Base-by-base conservation (phyloP, 2,329 filamentous ascomycete species). In the Lasiodiplodia hormozganensis region DNA sequence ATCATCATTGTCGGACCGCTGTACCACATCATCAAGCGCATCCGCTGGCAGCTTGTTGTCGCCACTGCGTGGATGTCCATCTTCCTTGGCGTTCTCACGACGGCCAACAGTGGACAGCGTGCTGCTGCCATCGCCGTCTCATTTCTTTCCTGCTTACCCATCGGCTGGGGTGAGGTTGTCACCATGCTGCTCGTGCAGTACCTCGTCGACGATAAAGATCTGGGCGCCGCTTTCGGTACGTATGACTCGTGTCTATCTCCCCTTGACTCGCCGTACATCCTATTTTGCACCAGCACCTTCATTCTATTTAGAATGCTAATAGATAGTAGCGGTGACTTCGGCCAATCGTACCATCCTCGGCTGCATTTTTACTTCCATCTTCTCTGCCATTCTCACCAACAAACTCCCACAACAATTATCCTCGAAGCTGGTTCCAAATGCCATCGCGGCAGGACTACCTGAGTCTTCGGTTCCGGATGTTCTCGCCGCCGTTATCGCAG, bases 1-100 rank as follows among this genome's bases (percentile, higher is more conserved):
- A 77, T 78, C 40, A 68, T 73, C 31, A 66, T 75, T 23, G 60
- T 74, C 23, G 73, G 73, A 16, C 69, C 72, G 12, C 54, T 75
- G 4, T 73, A 74, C 70, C 72, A 72, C 25, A 72, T 74, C 36
- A 71, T 77, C 51, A 72, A 72, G 31, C 72, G 70, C 58, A 67
- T 74, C 57, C 64, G 70, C 10, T 69, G 28, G 52, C 73, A 74
- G 52, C 65, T 72, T 3, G 38, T 71, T 23, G 62, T 71, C 2
- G 67, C 69, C 8, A 70, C 65, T 4, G 64, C 70, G 49, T 72
- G 72, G 68, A 74, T 74, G 70, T 70, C 68, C 21, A 60, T 65
- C 7, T 71, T 72, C 40, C 60, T 72, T 21, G 69, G 70, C 43
- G 69, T 69, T 18, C 71, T 74, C 64, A 73, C 73, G 3, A 71